phyloP scores from a whole-genome alignment of 139 green algal species.

The Trebouxia sp. region DNA sequence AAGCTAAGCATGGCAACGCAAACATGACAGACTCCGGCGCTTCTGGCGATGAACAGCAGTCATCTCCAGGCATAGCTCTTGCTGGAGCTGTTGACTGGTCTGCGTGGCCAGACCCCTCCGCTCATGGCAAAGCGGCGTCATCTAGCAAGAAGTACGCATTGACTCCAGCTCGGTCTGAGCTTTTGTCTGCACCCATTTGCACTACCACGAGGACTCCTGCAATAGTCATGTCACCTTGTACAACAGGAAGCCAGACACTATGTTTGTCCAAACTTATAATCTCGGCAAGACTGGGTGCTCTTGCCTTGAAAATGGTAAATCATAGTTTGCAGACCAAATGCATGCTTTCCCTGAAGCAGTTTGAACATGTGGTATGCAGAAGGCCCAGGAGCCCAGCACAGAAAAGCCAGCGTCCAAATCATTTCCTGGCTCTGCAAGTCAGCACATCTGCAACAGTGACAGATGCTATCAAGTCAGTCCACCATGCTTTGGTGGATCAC shows the following conservation, averaged over 20 bases:
- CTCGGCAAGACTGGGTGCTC: too few species aligned
- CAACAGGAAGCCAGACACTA: too few species aligned
- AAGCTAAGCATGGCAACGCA: too few species aligned
- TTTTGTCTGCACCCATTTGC: too few species aligned
- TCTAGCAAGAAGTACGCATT: neutral
- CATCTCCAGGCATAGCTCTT: too few species aligned
- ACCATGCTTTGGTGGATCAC: neutral
- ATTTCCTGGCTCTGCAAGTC: conserved; percentile 5
- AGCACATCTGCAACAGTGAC: neutral
- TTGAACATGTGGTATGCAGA: neutral
- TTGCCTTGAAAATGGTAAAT: too few species aligned
- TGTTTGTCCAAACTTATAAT: too few species aligned
- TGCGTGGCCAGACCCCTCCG: neutral
- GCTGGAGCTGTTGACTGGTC: neutral
- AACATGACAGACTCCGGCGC: too few species aligned
- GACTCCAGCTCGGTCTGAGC: neutral
- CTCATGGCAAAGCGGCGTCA: neutral
- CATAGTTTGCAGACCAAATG: too few species aligned
- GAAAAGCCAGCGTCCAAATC: neutral
- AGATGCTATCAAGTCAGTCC: conserved; percentile 4
- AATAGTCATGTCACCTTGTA: too few species aligned
- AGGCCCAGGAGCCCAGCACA: neutral
- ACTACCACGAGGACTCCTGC: too few species aligned
- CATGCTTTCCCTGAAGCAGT: neutral
- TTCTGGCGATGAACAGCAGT: too few species aligned